Conservation (phyloP, 805 yeast genomes). For the Kuraishia piskuri region DNA sequence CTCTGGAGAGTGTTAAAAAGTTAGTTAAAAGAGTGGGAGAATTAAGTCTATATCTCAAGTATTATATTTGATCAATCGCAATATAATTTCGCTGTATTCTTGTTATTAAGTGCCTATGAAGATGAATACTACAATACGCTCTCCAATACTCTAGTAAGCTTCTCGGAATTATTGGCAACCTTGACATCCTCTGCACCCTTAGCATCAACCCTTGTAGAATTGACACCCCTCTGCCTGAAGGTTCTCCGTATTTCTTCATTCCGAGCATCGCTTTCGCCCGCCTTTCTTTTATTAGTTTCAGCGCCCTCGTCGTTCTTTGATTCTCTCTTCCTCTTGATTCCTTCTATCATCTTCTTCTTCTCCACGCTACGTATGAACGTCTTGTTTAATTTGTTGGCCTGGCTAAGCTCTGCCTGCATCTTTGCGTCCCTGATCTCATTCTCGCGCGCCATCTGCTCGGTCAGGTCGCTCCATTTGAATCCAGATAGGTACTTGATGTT, state of each 20-base stretch:
- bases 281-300: background rate
- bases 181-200: slow-evolving; percentile 29
- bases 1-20: too few relatives aligned
- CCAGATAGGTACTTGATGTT: slow-evolving; percentile 84
- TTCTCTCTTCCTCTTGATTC: slow-evolving; percentile 46
- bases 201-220: slow-evolving; percentile 62
- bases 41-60: background rate
- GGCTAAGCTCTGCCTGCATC: slow-evolving; percentile 80
- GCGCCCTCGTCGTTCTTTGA: slow-evolving; percentile 17
- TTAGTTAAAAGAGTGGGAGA: too few relatives aligned
- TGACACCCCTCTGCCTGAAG: slow-evolving; percentile 64
- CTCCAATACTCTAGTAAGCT: slow-evolving; percentile 39
- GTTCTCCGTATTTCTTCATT: slow-evolving; percentile 38
- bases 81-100: background rate
- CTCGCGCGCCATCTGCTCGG: slow-evolving; percentile 88
- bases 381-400: slow-evolving; percentile 81
- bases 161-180: slow-evolving; percentile 26
- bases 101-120: background rate
- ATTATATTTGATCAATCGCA: background rate
- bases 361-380: slow-evolving; percentile 79
- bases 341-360: slow-evolving; percentile 69
- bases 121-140: slow-evolving; percentile 33
- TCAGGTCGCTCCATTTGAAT: slow-evolving; percentile 92
- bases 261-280: slow-evolving; percentile 12
- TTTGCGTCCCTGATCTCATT: slow-evolving; percentile 83